Percentiles rank a stretch among this genome's conserved stretches.
phyloP scores from a whole-genome alignment of 2,329 filamentous ascomycete genomes.

The Chaetomiaceae sp. region DNA sequence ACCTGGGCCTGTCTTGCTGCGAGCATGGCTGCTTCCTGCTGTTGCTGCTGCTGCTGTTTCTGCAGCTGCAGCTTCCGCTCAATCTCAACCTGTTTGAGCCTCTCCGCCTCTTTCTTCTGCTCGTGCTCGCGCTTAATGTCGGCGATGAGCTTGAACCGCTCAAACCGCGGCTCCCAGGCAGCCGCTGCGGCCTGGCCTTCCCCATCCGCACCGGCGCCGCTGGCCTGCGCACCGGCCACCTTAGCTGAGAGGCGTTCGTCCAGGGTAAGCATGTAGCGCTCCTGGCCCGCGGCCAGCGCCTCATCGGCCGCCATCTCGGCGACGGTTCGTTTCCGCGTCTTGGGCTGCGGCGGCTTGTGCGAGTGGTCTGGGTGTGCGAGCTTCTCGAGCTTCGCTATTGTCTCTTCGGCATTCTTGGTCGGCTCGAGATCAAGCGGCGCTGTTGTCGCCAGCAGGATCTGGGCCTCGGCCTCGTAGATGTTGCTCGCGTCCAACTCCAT shows the following conservation, averaged over 20 bases:
- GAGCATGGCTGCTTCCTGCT: constrained; percentile 36
- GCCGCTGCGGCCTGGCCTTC: constrained; percentile 68
- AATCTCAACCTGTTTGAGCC: constrained; percentile 60
- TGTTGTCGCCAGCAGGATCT: constrained; percentile 68
- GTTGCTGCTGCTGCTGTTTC: constrained; percentile 45
- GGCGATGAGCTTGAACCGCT: constrained; percentile 85
- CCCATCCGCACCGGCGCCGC: constrained; percentile 58
- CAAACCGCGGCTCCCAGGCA: constrained; percentile 82
- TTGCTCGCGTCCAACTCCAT: constrained; percentile 74
- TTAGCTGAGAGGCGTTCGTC: constrained; percentile 73
- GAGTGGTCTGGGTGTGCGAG: constrained; percentile 74
- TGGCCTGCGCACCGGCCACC: constrained; percentile 52
- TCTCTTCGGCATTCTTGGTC: constrained; percentile 63
- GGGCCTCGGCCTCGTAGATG: constrained; percentile 69
- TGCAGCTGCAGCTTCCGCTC: constrained; percentile 50
- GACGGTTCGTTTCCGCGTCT: constrained; percentile 86
- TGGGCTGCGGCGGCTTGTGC: constrained; percentile 73
- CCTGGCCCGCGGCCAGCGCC: constrained; percentile 80
- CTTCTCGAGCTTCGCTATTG: constrained; percentile 65
- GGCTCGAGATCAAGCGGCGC: constrained; percentile 75
- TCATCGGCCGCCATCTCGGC: constrained; percentile 95
- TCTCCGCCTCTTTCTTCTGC: constrained; percentile 73
- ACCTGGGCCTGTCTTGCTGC: constrained; percentile 37
- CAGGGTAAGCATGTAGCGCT: constrained; percentile 87
- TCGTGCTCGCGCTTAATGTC: constrained; percentile 75